Evolutionary conservation across 2,329 filamentous ascomycete species (phyloP).

Genomic region (Nigrospora sphaerica): DNA sequence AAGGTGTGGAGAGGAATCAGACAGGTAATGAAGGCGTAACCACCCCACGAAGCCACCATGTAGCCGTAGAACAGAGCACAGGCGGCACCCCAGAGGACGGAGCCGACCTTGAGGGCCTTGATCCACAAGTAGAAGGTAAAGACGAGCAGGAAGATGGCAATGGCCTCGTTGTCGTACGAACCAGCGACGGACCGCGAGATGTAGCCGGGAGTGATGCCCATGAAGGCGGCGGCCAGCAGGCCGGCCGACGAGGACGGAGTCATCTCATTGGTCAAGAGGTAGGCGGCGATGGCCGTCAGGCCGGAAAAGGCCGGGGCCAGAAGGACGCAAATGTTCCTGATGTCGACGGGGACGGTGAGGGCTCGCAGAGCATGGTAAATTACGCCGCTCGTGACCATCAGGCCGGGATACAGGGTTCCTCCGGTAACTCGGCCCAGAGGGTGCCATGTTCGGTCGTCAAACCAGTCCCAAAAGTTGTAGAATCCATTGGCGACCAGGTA

Average conservation of each 20-base stretch:
- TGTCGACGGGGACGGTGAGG: conserved; percentile 88
- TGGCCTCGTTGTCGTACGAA: conserved; percentile 99
- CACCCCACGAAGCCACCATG: conserved; percentile 99
- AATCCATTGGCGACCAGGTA: conserved; percentile 96
- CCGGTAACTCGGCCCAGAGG: conserved; percentile 96
- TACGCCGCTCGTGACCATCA: conserved; percentile 97
- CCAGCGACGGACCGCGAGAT: conserved; percentile 96
- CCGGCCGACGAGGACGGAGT: conserved; percentile 90
- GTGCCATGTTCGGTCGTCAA: conserved; percentile 99
- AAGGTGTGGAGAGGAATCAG: conserved; percentile 90
- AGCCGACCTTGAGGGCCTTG: conserved; percentile 93
- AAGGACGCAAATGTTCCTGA: conserved; percentile 96
- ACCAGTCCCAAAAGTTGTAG: conserved; percentile 99
- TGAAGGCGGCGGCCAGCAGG: conserved; percentile 88
- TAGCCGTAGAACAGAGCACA: conserved; percentile 97
- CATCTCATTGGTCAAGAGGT: conserved; percentile 96
- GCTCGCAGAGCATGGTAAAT: conserved; percentile 93
- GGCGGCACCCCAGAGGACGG: conserved; percentile 91
- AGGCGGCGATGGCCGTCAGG: conserved; percentile 84
- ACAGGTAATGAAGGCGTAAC: conserved; percentile 99
- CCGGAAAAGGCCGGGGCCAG: conserved; percentile 93
- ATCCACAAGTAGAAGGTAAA: conserved; percentile 99
- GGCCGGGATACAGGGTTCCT: conserved; percentile 94
- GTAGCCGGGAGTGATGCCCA: conserved; percentile 96
- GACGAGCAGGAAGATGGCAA: conserved; percentile 96